These are phyloP conservation scores for Ceraceosorus guamensis DNA, from an alignment of 1,284 basidiomycete species.

Conservation along the genomic window DNA sequence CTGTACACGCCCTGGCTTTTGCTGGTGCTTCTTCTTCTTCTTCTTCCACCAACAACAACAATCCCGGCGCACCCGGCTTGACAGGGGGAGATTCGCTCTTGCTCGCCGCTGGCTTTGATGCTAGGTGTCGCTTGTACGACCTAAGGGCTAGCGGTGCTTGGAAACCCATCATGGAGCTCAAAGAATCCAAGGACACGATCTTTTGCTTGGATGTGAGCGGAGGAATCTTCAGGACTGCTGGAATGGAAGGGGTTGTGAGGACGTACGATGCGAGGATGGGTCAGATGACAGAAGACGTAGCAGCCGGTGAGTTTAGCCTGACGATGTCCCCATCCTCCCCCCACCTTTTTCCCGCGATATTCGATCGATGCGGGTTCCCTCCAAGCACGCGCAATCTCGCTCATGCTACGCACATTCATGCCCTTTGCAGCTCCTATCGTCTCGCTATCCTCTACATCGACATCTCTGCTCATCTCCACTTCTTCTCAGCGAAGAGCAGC, in stretches of 20 bases:
- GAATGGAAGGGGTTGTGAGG: slow-evolving; percentile 81
- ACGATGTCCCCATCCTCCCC: too few relatives aligned
- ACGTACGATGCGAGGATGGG: slow-evolving; percentile 91
- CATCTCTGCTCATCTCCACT: background rate
- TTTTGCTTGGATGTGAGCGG: slow-evolving; percentile 57
- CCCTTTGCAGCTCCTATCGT: slow-evolving; percentile 58
- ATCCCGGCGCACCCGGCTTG: slow-evolving; percentile 8
- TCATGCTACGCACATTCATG: background rate
- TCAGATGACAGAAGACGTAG: slow-evolving; percentile 74
- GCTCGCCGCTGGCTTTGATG: slow-evolving; percentile 31
- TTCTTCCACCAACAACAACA: slow-evolving; percentile 14
- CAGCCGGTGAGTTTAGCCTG: slow-evolving; percentile 66
- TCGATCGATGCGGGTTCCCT: too few relatives aligned
- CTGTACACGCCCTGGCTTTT: slow-evolving; percentile 82
- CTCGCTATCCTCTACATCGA: slow-evolving; percentile 1
- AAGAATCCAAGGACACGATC: slow-evolving; percentile 82
- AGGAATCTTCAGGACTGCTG: slow-evolving; percentile 61
- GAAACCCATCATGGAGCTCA: slow-evolving; percentile 74
- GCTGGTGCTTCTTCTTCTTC: slow-evolving; percentile 11
- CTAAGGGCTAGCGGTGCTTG: slow-evolving; percentile 55
- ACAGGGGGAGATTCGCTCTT: slow-evolving; percentile 28
- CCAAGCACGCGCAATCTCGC: too few relatives aligned
- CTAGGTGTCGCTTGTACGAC: slow-evolving; percentile 37
- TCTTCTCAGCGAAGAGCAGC: background rate
- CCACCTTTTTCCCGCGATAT: too few relatives aligned